Conservation (phyloP, 805 yeast species). For the Huiozyma naganishii region DNA sequence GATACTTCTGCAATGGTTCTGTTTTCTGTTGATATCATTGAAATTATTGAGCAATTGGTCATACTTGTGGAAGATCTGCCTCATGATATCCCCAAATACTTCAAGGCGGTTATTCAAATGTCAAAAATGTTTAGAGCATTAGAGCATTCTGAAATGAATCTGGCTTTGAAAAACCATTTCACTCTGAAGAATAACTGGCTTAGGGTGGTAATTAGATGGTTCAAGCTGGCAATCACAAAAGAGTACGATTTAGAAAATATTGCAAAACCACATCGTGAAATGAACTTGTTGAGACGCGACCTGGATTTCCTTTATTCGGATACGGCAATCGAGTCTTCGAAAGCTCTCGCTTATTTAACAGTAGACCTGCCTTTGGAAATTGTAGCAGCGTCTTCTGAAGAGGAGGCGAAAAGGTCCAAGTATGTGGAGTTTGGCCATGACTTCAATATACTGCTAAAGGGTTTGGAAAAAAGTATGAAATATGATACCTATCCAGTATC, state of each 20-base stretch:
- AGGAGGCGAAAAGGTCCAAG: slow-evolving; percentile 42
- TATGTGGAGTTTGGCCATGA: slow-evolving; percentile 59
- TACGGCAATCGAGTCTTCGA: slow-evolving; percentile 54
- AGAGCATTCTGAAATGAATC: slow-evolving; percentile 18
- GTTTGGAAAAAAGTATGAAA: slow-evolving; percentile 31
- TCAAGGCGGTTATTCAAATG: slow-evolving; percentile 25
- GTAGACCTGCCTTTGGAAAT: slow-evolving; percentile 48
- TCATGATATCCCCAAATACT: slow-evolving; percentile 17
- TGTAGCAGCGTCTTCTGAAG: slow-evolving; percentile 43
- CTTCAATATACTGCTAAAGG: slow-evolving; percentile 47
- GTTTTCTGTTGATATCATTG: slow-evolving; percentile 27
- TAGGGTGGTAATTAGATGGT: slow-evolving; percentile 40
- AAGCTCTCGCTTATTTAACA: slow-evolving; percentile 44
- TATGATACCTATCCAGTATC: slow-evolving; percentile 29
- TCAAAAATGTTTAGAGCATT: slow-evolving; percentile 27
- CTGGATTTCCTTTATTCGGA: slow-evolving; percentile 42
- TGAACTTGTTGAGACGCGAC: slow-evolving; percentile 31
- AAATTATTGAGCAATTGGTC: slow-evolving; percentile 26
- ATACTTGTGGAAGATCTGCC: slow-evolving; percentile 19
- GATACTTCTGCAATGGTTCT: slow-evolving; percentile 23
- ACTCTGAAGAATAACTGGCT: slow-evolving; percentile 39
- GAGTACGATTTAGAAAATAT: slow-evolving; percentile 27
- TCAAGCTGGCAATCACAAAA: slow-evolving; percentile 39
- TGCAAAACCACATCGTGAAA: slow-evolving; percentile 27
- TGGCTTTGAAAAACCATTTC: slow-evolving; percentile 34